phyloP scores from a whole-genome alignment of 129 eudicot species.

The Sambucus nigra region DNA sequence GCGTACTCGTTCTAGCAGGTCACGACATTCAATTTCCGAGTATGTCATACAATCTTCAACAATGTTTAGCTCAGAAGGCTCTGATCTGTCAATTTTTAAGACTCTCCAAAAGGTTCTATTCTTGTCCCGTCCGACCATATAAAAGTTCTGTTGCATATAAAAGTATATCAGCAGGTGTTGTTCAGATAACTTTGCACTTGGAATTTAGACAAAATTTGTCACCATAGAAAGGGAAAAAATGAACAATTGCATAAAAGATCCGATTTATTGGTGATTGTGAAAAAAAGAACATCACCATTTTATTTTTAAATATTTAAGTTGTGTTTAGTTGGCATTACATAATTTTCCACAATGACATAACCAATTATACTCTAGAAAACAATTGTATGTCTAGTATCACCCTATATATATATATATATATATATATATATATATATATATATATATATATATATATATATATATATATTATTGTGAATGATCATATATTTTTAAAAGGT shows the following conservation, averaged over 20 bases:
- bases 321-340: too few relatives aligned
- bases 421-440: too few relatives aligned
- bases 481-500: too few relatives aligned
- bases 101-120: conserved; percentile 59
- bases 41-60: conserved; percentile 72
- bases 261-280: too few relatives aligned
- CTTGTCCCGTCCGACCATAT: conserved; percentile 81
- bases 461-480: too few relatives aligned
- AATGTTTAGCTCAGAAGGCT: conserved; percentile 61
- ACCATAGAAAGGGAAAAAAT: neutral
- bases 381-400: too few relatives aligned
- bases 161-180: neutral
- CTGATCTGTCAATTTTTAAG: conserved; percentile 76
- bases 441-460: too few relatives aligned
- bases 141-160: conserved; percentile 55
- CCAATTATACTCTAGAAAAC: too few relatives aligned
- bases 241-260: neutral
- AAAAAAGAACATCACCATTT: too few relatives aligned
- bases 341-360: too few relatives aligned
- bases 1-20: conserved; percentile 57
- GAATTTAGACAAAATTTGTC: neutral
- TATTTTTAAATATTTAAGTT: too few relatives aligned
- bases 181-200: neutral
- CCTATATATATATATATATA: too few relatives aligned
- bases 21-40: conserved; percentile 54